These are phyloP conservation scores for Podaxis carcinomalis DNA, from an alignment of 768 basidiomycete genomes.

Conservation along the genomic window DNA sequence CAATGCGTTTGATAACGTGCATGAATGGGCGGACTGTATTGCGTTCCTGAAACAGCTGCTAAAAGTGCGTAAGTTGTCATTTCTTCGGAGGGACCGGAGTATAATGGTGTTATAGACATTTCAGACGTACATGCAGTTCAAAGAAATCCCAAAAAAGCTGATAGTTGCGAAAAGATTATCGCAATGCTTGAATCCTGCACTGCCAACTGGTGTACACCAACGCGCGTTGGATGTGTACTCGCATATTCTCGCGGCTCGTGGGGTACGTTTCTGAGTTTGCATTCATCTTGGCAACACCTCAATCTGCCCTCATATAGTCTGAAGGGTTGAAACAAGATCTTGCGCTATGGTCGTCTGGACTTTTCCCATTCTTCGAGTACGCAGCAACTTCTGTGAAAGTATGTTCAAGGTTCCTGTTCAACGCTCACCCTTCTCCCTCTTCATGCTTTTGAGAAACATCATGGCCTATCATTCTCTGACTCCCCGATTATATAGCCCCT, in stretches of 20 bases:
- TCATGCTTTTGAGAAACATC: not conserved
- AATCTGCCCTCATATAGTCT: conserved; percentile 40
- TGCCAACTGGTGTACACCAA: conserved; percentile 96
- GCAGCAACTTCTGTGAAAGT: conserved; percentile 99
- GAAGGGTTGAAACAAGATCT: conserved; percentile 87
- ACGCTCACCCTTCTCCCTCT: not conserved
- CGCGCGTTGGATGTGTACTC: conserved; percentile 92
- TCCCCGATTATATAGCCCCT: conserved; percentile 51
- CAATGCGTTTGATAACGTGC: conserved; percentile 89
- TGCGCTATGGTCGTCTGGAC: conserved; percentile 88
- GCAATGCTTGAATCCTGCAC: conserved; percentile 96
- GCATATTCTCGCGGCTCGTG: conserved; percentile 87
- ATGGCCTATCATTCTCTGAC: not conserved
- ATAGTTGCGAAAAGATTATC: conserved; percentile 92
- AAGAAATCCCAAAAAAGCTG: conserved; percentile 93
- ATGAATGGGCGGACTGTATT: conserved; percentile 99
- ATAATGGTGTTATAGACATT: conserved; percentile 56
- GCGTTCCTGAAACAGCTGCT: conserved; percentile 92
- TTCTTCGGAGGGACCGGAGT: conserved; percentile 1
- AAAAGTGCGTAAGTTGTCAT: conserved; percentile 52
- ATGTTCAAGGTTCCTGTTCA: conserved; percentile 8
- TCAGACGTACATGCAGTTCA: conserved; percentile 90
- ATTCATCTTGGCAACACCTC: conserved; percentile 1
- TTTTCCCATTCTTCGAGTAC: conserved; percentile 99
- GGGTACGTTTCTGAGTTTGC: conserved; percentile 47